Evolutionary conservation across 441 rosid genomes (phyloP), one percentile per base, ranked within the genome.

Genomic region (Eruca vesicaria): DNA sequence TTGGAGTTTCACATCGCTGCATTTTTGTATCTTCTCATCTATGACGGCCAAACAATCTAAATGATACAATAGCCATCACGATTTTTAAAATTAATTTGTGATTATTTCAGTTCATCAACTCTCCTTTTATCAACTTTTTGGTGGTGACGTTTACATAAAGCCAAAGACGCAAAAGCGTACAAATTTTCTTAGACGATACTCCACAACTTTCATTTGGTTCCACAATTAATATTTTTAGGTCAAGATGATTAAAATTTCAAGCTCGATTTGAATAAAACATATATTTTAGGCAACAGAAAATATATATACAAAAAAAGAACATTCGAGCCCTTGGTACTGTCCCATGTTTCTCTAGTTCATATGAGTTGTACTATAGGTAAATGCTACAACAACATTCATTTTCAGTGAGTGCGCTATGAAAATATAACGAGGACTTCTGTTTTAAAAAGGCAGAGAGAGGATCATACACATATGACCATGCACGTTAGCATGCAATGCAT

Each of bases 1-100:
- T 68, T 68, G 56, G 56, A 68, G 63, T 75, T 68, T 67, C 68
- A 75, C 78, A 36, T 75, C 62, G 9, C 29, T 75, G 43, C 62
- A 38, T 58, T 56, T 19, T 64, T 20, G 33, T 31, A 2, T 66
- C 1, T 66, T 41, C 23, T 15, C 14, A 72, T 18, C 28, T 53
- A 55, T 31, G 76, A 64, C 59, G 71, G 71, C 48, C 56, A 65
- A 56, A 64, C 28, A 57, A 69, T 36, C 55, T 23, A 68, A 20
- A 59, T 16, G 36, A 28, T 58, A 58, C 16, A 26, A 57, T 28
- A 15, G 69, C 70, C 76, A 72, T 55, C 43, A 26, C 58, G 71
- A 52, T 2, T 7, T 23, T 7, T 48, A 7, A 16, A 16, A 48
- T 16, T 16, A 48, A 48, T 48, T 16, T 48, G 21, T 48, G 20